These are phyloP conservation scores for Pulicaria dysenterica DNA, from an alignment of 129 eudicot genomes.

Conservation along the genomic window DNA sequence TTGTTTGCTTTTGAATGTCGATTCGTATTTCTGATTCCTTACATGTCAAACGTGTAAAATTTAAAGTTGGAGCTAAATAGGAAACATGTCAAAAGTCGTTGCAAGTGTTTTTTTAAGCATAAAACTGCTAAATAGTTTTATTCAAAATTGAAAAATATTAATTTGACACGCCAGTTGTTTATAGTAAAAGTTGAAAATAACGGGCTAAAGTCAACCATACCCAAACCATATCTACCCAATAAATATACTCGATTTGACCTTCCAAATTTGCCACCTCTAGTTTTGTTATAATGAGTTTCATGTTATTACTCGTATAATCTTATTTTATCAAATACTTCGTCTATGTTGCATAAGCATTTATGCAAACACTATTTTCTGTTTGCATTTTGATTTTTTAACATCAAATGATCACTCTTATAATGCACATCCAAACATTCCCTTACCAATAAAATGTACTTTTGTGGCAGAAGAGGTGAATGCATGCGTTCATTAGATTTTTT, in stretches of 20 bases:
- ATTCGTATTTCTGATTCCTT: neutral
- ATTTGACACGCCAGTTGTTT: neutral
- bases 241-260: neutral
- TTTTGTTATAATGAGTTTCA: neutral
- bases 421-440: neutral
- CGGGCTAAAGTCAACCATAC: neutral
- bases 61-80: neutral
- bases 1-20: neutral
- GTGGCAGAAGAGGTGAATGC: conserved; percentile 28
- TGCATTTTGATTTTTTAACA: neutral
- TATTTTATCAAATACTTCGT: neutral
- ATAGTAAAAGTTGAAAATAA: neutral
- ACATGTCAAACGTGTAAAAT: neutral
- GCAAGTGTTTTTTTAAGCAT: neutral
- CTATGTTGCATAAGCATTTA: neutral
- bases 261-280: neutral
- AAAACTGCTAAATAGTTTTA: neutral
- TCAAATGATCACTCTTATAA: neutral
- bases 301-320: neutral
- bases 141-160: neutral
- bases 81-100: neutral
- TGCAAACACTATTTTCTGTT: neutral
- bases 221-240: neutral
- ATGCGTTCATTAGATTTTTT: conserved; percentile 3
- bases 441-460: conserved; percentile 7